Evolutionary conservation across 192 early-diverging fungal species (phyloP), one percentile per base, ranked within the genome.

Genomic region (Coemansia sp.): DNA sequence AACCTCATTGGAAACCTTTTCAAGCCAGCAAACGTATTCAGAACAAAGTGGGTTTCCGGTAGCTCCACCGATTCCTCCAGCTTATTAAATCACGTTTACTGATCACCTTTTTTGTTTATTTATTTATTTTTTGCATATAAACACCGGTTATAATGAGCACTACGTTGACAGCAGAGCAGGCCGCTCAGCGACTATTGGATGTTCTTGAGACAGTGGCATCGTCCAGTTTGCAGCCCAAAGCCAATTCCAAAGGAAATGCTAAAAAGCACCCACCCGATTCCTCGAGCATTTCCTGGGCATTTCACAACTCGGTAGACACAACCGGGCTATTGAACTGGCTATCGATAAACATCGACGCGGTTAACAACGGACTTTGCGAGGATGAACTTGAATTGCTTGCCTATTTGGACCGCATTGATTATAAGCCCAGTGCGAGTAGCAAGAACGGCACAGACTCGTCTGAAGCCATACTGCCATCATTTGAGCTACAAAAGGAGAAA

Each of bases 251-350:
- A 18, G 21, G 23, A 12, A 54, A 52, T 19, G 33, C n/a, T 14
- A 46, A 45, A 7, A 42, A 19, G 12, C 58, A 16, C 26, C 48
- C 57, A 19, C 42, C 45, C 9, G 58, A 58, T 33, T 55, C 62
- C 2, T 68, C 72, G 1, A 75, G 72, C 19, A 68, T 75, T 37
- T 75, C 72, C 1, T 75, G 72, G 72, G 72, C 61, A 2, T 75
- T 75, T 41, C 72, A 68, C 44, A 61, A 75, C 3, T 61, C 72
- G 12, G 59, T 50, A 13, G 72, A 75, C 49, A 68, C 59, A 2
- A 54, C 57, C 6, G 72, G 72, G 16, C 43, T 75, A 18, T 55
- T 75, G 5, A 56, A 50, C 28, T 75, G 72, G 72, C 50, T 75
- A 12, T 53, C 47, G 1, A 58, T 65, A 16, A 75, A 75, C 39